These are phyloP conservation scores for Teunomyces kruisii DNA, from an alignment of 805 yeast species.

Conservation along the genomic window DNA sequence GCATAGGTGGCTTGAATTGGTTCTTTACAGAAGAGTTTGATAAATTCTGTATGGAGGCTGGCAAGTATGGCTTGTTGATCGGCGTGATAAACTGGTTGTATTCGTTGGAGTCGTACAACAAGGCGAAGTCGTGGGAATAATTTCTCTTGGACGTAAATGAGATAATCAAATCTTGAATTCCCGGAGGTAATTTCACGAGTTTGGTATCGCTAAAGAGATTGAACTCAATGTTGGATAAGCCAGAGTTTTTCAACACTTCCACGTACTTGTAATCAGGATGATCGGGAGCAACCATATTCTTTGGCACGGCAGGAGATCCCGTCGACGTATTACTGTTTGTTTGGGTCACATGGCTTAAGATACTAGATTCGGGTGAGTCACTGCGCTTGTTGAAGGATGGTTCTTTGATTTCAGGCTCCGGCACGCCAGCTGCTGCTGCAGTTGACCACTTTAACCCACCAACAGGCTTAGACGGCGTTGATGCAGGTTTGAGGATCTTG, in stretches of 20 bases:
- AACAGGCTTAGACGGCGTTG: slow-evolving; percentile 52
- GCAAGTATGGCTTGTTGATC: slow-evolving; percentile 36
- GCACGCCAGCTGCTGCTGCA: slow-evolving; percentile 48
- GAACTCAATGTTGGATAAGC: slow-evolving; percentile 29
- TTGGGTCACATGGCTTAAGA: neutral
- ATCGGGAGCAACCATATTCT: slow-evolving; percentile 2
- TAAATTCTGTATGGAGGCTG: slow-evolving; percentile 17
- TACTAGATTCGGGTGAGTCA: slow-evolving; percentile 1
- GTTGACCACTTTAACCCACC: slow-evolving; percentile 58
- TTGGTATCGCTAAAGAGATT: slow-evolving; percentile 35
- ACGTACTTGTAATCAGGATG: slow-evolving; percentile 13
- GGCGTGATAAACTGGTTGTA: slow-evolving; percentile 27
- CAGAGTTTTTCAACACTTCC: slow-evolving; percentile 31
- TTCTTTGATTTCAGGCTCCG: slow-evolving; percentile 6
- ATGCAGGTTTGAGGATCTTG: slow-evolving; percentile 52
- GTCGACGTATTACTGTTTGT: neutral
- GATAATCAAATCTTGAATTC: slow-evolving; percentile 42
- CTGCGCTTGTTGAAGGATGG: slow-evolving; percentile 2
- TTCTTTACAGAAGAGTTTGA: slow-evolving; percentile 1
- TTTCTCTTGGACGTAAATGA: slow-evolving; percentile 37
- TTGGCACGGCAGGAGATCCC: neutral
- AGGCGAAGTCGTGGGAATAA: slow-evolving; percentile 18
- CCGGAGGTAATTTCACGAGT: slow-evolving; percentile 39
- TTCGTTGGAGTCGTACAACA: slow-evolving; percentile 21
- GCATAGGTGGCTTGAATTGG: slow-evolving; percentile 32